A percentile compares a stretch with the other conserved stretches of the same genome.
These are phyloP conservation scores for Alternaria sp. DNA, from an alignment of 2,329 filamentous ascomycete species.

Conservation along the genomic window DNA sequence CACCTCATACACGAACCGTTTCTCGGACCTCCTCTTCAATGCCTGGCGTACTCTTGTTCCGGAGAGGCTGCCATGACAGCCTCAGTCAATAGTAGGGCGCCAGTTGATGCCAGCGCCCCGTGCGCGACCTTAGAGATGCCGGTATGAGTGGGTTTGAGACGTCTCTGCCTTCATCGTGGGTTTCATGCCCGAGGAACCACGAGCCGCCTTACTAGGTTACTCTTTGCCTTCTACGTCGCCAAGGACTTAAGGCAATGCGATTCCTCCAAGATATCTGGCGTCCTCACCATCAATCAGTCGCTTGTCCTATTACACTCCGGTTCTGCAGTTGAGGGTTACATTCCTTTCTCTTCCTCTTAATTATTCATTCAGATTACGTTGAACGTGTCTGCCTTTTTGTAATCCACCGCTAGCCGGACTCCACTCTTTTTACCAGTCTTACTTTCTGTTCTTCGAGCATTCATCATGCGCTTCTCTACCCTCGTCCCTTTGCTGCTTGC, in stretches of 20 bases:
- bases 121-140: slow-evolving; percentile 39
- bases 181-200: slow-evolving; percentile 51
- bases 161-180: slow-evolving; percentile 50
- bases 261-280: slow-evolving; percentile 38
- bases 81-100: slow-evolving; percentile 38
- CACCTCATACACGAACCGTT: slow-evolving; percentile 48
- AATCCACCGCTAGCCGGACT: slow-evolving; percentile 52
- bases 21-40: slow-evolving; percentile 42
- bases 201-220: slow-evolving; percentile 40
- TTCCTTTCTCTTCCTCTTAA: slow-evolving; percentile 52
- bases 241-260: slow-evolving; percentile 45
- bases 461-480: slow-evolving; percentile 50
- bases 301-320: slow-evolving; percentile 38
- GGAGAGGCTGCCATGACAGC: slow-evolving; percentile 36
- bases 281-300: slow-evolving; percentile 45
- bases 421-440: slow-evolving; percentile 43
- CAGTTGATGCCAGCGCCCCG: slow-evolving; percentile 37
- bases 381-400: slow-evolving; percentile 52
- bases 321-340: slow-evolving; percentile 51
- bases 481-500: slow-evolving; percentile 45
- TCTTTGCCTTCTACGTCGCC: slow-evolving; percentile 39
- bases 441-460: slow-evolving; percentile 26
- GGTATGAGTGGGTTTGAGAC: slow-evolving; percentile 48
- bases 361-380: slow-evolving; percentile 51
- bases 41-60: slow-evolving; percentile 38